Percentiles rank a stretch among this genome's conserved stretches.
phyloP scores from a whole-genome alignment of 139 green algal genomes.

The Medakamo hakoo region DNA sequence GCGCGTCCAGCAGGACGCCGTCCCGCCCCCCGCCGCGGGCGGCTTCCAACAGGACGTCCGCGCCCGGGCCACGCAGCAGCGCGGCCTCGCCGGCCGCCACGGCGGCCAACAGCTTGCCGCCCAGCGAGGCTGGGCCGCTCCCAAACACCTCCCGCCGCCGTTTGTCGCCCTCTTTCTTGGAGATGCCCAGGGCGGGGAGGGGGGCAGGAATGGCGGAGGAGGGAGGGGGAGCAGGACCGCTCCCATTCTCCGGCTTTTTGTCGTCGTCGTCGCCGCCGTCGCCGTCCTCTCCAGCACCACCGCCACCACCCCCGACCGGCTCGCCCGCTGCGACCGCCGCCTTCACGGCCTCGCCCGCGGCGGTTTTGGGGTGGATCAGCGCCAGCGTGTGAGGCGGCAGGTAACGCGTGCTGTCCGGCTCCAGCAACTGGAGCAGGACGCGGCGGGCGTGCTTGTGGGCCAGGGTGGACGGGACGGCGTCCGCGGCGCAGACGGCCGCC shows the following conservation, averaged over 20 bases:
- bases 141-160: slow-evolving; percentile 52
- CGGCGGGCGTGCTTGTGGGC: slow-evolving; percentile 26
- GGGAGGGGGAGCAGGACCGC: background rate
- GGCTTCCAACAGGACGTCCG: slow-evolving; percentile 24
- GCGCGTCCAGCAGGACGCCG: no score
- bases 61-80: slow-evolving; percentile 18
- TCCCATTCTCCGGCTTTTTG: slow-evolving; percentile 1
- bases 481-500: slow-evolving; percentile 5
- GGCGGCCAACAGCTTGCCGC: slow-evolving; percentile 16
- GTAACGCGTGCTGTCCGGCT: slow-evolving; percentile 41
- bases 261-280: slow-evolving; percentile 5
- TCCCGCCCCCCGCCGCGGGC: slow-evolving; percentile 27
- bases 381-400: slow-evolving; percentile 30
- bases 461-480: background rate
- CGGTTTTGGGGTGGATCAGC: slow-evolving; percentile 29
- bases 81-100: slow-evolving; percentile 6
- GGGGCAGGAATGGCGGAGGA: background rate
- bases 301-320: background rate
- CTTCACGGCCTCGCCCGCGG: slow-evolving; percentile 9
- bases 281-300: background rate
- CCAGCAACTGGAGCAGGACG: slow-evolving; percentile 55
- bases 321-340: slow-evolving; percentile 1
- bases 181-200: slow-evolving; percentile 48
- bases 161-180: slow-evolving; percentile 50
- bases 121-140: slow-evolving; percentile 25